Percentiles rank a stretch among this genome's conserved stretches.
These are phyloP conservation scores for Spongispora temasekensis DNA, from an alignment of 1,284 basidiomycete genomes.

Conservation along the genomic window DNA sequence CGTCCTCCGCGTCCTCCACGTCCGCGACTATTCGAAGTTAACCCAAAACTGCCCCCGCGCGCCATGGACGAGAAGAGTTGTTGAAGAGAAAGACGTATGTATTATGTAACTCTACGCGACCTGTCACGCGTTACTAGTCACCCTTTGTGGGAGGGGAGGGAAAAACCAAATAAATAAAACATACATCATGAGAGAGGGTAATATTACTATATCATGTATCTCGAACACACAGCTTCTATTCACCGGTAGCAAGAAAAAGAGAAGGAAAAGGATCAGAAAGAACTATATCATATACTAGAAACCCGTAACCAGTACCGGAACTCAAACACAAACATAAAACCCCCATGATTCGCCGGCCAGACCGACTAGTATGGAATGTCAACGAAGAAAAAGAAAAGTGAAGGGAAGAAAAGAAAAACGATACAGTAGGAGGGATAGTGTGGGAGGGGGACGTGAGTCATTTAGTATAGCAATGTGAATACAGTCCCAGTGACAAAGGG, in stretches of 20 bases:
- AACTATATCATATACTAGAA: too few relatives aligned
- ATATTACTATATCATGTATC: too few relatives aligned
- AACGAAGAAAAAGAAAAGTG: constrained; percentile 8
- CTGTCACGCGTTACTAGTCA: constrained; percentile 33
- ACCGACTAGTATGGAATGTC: too few relatives aligned
- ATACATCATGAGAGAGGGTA: too few relatives aligned
- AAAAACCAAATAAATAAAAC: too few relatives aligned
- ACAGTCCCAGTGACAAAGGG: constrained; percentile 1
- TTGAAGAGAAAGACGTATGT: background rate
- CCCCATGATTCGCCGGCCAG: too few relatives aligned
- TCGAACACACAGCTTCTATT: too few relatives aligned
- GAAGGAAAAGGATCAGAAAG: too few relatives aligned
- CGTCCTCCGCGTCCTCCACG: constrained; percentile 49
- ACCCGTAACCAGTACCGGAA: constrained; percentile 26
- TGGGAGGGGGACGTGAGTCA: constrained; percentile 1
- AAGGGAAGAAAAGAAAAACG: constrained; percentile 1
- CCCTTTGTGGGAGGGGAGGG: too few relatives aligned
- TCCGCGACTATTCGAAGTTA: constrained; percentile 37
- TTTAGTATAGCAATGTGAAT: constrained; percentile 24
- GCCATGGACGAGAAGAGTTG: constrained; percentile 27
- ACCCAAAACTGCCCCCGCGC: constrained; percentile 35
- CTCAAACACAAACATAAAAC: too few relatives aligned
- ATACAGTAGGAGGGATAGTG: constrained; percentile 13
- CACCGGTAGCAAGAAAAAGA: too few relatives aligned
- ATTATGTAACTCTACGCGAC: constrained; percentile 19